These are phyloP conservation scores for Chrysanthemum lavandulifolium DNA, from an alignment of 129 eudicot species.

Conservation along the genomic window DNA sequence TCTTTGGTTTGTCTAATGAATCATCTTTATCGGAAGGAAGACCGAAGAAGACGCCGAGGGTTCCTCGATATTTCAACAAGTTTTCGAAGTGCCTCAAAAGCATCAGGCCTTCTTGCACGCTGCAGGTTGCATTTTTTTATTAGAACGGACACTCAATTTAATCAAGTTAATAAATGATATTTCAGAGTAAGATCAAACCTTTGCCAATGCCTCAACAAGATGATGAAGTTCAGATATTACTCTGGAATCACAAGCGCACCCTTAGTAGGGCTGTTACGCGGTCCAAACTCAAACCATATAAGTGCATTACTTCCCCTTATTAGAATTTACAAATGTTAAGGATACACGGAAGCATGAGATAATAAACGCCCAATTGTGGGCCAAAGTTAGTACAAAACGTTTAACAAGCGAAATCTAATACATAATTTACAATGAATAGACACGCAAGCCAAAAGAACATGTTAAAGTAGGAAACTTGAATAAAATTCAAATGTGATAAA, in stretches of 20 bases:
- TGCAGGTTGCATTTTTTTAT: constrained; percentile 26
- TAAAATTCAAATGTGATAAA: constrained; percentile 13
- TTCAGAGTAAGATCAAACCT: constrained; percentile 41
- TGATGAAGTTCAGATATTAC: constrained; percentile 80
- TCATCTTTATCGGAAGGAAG: constrained; percentile 52
- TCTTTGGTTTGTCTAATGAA: constrained; percentile 51
- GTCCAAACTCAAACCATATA: constrained; percentile 9
- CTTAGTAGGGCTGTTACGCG: too few relatives aligned
- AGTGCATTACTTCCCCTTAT: neutral
- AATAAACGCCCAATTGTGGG: constrained; percentile 1
- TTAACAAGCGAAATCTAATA: neutral
- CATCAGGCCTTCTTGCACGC: constrained; percentile 92
- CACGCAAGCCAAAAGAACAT: constrained; percentile 10
- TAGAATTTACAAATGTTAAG: too few relatives aligned
- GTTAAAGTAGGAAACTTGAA: constrained; percentile 10
- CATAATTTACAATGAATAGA: constrained; percentile 15
- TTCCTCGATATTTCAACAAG: constrained; percentile 78
- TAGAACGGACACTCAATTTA: constrained; percentile 1
- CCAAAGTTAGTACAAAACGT: constrained; percentile 17
- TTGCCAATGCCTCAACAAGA: constrained; percentile 83
- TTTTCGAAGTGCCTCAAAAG: constrained; percentile 83
- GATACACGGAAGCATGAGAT: neutral
- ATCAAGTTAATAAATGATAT: neutral
- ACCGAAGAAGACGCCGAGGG: constrained; percentile 26
- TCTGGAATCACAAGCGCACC: constrained; percentile 51